These are phyloP conservation scores for Ascocoryne sarcoides DNA, from an alignment of 2,329 filamentous ascomycete genomes.

Conservation along the genomic window DNA sequence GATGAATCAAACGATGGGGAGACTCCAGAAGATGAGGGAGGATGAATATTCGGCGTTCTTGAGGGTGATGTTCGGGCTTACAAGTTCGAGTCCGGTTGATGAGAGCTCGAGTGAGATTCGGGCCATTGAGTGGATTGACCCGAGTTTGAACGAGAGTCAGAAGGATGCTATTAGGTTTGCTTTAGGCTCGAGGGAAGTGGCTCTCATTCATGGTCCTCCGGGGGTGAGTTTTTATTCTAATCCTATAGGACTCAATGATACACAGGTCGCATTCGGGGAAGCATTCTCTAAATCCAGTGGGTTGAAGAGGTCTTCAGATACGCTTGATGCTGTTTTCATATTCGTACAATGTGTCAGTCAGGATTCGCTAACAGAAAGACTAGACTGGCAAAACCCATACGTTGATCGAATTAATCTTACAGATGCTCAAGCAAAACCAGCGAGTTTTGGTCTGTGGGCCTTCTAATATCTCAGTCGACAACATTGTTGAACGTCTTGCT, in stretches of 20 bases:
- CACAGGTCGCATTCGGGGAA: too few species aligned
- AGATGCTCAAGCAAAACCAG: conserved; percentile 64
- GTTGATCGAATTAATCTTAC: conserved; percentile 88
- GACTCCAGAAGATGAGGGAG: conserved; percentile 48
- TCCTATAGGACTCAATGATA: too few species aligned
- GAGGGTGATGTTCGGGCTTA: conserved; percentile 52
- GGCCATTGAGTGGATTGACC: conserved; percentile 46
- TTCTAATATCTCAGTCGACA: conserved; percentile 95
- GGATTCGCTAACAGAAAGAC: conserved; percentile 5
- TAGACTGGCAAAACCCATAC: conserved; percentile 95
- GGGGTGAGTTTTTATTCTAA: conserved; percentile 44
- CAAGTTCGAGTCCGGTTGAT: conserved; percentile 42
- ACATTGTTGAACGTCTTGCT: conserved; percentile 87
- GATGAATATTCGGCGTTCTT: conserved; percentile 51
- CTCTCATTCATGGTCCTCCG: conserved; percentile 88
- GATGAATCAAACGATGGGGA: conserved; percentile 56
- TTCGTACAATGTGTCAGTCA: too few species aligned
- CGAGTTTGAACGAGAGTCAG: conserved; percentile 55
- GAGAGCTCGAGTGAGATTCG: conserved; percentile 36
- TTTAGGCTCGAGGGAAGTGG: conserved; percentile 69
- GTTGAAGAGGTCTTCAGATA: too few species aligned
- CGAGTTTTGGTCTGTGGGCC: conserved; percentile 90
- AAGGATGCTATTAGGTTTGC: conserved; percentile 72
- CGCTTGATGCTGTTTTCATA: too few species aligned
- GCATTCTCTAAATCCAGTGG: too few species aligned